Base-by-base conservation (phyloP, 352 stramenopile genomes). In the Phytophthora ohioensis region DNA sequence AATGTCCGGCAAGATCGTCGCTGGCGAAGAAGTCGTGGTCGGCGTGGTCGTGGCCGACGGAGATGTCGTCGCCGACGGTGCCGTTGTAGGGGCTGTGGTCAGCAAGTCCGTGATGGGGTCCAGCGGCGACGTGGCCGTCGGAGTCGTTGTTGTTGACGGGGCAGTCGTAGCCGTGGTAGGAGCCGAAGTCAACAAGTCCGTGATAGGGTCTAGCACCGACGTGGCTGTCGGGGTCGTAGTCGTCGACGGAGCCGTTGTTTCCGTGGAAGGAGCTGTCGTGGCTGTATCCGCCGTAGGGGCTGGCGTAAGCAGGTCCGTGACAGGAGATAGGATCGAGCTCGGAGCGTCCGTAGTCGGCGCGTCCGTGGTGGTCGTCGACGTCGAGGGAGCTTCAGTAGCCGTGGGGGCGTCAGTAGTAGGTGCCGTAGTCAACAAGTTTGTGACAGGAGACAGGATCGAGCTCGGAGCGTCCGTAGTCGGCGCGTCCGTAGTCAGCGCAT, bases 21-120 rank as follows among this genome's bases (percentile, higher is more conserved):
- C 35, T 8, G 53, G 36, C n/a, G 27, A 42, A 9, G 41, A 43
- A 15, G 70, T 76, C 13, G 57, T 9, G 7, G 49, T 45, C 10
- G 73, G 73, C 1, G 21, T 68, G 30, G 49, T 69, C 15, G 64
- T 72, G 3, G 45, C 42, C 38, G 58, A 55, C 7, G 73, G 57
- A 32, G 21, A 15, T 2, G 60, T 64, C 9, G 65, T 67, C 7
- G 38, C 47, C 8, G 47, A 34, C 11, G 57, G 47, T 1, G 10
- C 41, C 10, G 31, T 30, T 11, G 64, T 66, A 52, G 64, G 55
- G 27, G 32, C 36, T 6, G 39, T 39, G 6, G 67, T 71, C 5
- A 71, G 49, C 31, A 71, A 35, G 27, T 71, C 41, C 3, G 56
- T 71, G 1, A 71, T 42, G 1, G 64, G 64, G 2, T 47, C 34